These are phyloP conservation scores for Saccharomycopsis amapae DNA, from an alignment of 805 yeast genomes.

Conservation along the genomic window DNA sequence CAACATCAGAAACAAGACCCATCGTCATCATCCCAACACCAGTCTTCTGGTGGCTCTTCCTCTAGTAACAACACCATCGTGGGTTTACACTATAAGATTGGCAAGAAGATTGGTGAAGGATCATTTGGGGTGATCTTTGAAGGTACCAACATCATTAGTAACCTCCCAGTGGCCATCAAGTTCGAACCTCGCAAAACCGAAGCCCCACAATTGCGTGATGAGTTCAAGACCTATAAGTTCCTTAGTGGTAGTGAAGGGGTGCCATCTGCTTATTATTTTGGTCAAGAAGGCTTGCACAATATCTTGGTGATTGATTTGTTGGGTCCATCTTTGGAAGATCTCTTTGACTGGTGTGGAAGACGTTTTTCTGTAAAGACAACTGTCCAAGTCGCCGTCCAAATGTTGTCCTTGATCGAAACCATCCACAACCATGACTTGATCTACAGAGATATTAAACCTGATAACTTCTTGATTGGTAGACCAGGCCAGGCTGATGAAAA, in stretches of 20 bases:
- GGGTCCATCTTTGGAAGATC: slow-evolving; percentile 93
- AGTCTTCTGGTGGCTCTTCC: neutral
- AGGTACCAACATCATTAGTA: slow-evolving; percentile 87
- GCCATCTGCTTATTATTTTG: slow-evolving; percentile 96
- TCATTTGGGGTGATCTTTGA: slow-evolving; percentile 97
- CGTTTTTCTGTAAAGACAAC: slow-evolving; percentile 82
- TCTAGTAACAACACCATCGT: slow-evolving; percentile 36
- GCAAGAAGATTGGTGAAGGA: slow-evolving; percentile 97
- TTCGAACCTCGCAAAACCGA: slow-evolving; percentile 96
- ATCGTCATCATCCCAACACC: neutral
- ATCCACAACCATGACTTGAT: slow-evolving; percentile 87
- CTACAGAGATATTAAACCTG: slow-evolving; percentile 96
- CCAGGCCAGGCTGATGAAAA: slow-evolving; percentile 81
- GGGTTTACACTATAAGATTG: slow-evolving; percentile 93
- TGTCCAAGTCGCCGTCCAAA: slow-evolving; percentile 89
- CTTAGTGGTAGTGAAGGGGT: slow-evolving; percentile 77
- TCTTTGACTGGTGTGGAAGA: slow-evolving; percentile 98
- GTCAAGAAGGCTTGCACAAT: slow-evolving; percentile 96
- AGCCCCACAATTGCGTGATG: slow-evolving; percentile 96
- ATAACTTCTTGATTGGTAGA: slow-evolving; percentile 89
- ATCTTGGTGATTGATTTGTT: slow-evolving; percentile 88
- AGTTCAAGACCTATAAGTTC: slow-evolving; percentile 89
- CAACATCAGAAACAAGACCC: slow-evolving; percentile 12
- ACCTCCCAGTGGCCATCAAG: slow-evolving; percentile 91
- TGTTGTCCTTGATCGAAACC: slow-evolving; percentile 79